Base-by-base conservation (phyloP, 257 asterid genomes). In the Plantago ovata region DNA sequence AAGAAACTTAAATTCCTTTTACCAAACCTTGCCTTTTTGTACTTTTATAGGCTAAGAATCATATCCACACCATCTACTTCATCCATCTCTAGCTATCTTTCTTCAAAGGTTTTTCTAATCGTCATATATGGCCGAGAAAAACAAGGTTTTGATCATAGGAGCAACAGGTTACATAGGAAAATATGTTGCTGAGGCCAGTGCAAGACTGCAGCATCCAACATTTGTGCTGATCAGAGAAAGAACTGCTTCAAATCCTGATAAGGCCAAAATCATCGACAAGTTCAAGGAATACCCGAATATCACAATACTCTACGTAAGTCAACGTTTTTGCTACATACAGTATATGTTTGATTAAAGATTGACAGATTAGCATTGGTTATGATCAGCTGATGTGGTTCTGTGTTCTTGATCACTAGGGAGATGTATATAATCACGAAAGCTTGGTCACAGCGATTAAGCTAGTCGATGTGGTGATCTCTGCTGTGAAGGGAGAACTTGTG, bases 401-500 rank as follows among this genome's bases (percentile, higher is more conserved):
- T 14, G 2, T n/a, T 21, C 7, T 3, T 41, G 21, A 56, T 23
- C 41, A 11, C 24, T 14, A 75, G 70, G 72, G 75, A 51, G 82
- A 76, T 62, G 32, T 76, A 7, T 48, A 51, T 39, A 53, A 76
- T 32, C 66, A 60, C 20, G 71, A 59, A 6, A 55, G 51, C 38
- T 62, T 72, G 46, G 61, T 72, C 8, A 24, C 15, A 7, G 70
- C 76, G 13, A 72, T 76, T n/a, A 69, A 76, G 55, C 62, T 68
- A 22, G 82, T 76, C 8, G 82, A 76, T 38, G 73, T 72, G 6
- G 78, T 76, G 50, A 76, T 76, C 9, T 72, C 82, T 36, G 7
- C 76, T 4, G 61, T 76, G 0, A 63, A 60, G 0, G 15, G 41
- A 28, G 1, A 19, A 9, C 15, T 24, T 1, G 21, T 57, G 14